These are phyloP conservation scores for Backusella tuberculispora DNA, from an alignment of 192 early-diverging fungal species.

Conservation along the genomic window DNA sequence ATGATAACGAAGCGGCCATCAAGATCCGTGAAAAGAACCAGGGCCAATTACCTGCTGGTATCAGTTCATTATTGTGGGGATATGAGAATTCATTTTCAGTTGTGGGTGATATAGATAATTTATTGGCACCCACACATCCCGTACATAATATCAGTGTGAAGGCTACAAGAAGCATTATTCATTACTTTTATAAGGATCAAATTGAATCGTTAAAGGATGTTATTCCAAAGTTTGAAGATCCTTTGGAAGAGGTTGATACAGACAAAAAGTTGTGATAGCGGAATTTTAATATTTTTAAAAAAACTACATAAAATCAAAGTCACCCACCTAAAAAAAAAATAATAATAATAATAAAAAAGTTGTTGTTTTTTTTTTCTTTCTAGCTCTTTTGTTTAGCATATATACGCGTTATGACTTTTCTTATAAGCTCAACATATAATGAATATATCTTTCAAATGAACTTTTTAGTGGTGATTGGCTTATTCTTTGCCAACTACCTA, in stretches of 20 bases:
- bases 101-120: slow-evolving; percentile 55
- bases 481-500: neutral
- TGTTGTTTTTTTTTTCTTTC: neutral
- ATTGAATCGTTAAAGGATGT: slow-evolving; percentile 16
- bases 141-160: slow-evolving; percentile 67
- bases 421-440: slow-evolving; percentile 10
- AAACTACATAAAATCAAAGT: too few relatives aligned
- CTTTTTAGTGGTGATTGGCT: neutral
- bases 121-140: slow-evolving; percentile 67
- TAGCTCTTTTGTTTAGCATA: neutral
- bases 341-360: too few relatives aligned
- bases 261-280: too few relatives aligned
- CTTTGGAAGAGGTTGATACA: slow-evolving; percentile 4
- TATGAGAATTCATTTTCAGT: slow-evolving; percentile 39
- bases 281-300: too few relatives aligned
- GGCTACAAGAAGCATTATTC: slow-evolving; percentile 48
- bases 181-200: slow-evolving; percentile 53
- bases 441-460: slow-evolving; percentile 12
- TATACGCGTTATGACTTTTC: slow-evolving; percentile 3
- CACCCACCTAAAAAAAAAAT: too few relatives aligned
- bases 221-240: slow-evolving; percentile 29
- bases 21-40: slow-evolving; percentile 27
- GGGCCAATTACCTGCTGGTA: slow-evolving; percentile 38
- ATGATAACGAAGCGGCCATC: slow-evolving; percentile 33
- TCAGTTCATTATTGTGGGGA: slow-evolving; percentile 48